Evolutionary conservation across 257 asterid genomes (phyloP).

Genomic region (Ajuga chamaepitys): DNA sequence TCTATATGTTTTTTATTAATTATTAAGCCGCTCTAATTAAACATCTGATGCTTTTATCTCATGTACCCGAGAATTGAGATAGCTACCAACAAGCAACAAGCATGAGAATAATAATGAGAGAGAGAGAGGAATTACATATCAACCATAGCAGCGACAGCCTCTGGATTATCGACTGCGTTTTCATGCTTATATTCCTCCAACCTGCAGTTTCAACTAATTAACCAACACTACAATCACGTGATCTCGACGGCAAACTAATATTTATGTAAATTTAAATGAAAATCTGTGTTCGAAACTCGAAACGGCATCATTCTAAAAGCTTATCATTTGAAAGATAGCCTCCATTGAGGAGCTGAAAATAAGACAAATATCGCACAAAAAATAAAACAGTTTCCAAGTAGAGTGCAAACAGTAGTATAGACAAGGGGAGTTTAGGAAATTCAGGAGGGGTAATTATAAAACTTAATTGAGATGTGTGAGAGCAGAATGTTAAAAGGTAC

Average conservation of each 20-base stretch:
- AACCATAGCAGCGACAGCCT: conserved; percentile 58
- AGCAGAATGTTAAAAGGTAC: neutral
- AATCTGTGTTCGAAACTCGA: neutral
- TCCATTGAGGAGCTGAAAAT: neutral
- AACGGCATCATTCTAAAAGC: neutral
- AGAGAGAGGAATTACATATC: conserved; percentile 32
- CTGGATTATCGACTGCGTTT: conserved; percentile 67
- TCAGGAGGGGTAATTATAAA: conserved; percentile 5
- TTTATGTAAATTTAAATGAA: neutral
- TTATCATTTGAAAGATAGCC: no score
- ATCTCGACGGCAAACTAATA: neutral
- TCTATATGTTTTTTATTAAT: neutral
- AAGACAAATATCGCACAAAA: neutral
- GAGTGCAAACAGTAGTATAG: neutral
- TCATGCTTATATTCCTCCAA: conserved; percentile 35
- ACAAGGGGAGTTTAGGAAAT: neutral
- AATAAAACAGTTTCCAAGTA: neutral
- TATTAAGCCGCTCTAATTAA: neutral
- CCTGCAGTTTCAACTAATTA: conserved; percentile 27
- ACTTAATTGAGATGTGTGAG: neutral
- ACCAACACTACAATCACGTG: conserved; percentile 3
- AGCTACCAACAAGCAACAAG: neutral
- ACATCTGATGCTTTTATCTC: neutral
- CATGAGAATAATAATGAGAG: neutral
- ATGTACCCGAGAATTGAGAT: neutral